Conservation (phyloP, 345 rosid genomes). For the Combretum micranthum region DNA sequence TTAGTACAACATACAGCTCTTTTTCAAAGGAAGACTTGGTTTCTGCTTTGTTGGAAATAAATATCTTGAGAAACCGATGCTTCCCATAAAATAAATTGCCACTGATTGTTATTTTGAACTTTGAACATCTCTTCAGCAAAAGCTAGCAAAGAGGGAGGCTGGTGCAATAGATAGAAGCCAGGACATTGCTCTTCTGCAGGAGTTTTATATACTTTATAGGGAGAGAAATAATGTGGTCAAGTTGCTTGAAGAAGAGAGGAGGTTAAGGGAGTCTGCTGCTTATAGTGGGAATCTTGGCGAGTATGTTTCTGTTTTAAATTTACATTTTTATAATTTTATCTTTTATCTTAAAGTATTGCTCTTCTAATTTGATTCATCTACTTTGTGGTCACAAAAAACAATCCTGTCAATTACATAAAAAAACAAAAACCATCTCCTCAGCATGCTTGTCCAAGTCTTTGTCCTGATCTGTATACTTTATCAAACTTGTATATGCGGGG, state of each 20-base stretch:
- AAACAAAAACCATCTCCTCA: too few relatives aligned
- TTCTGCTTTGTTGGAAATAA: background rate
- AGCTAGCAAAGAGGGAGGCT: constrained; percentile 84
- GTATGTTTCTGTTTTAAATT: constrained; percentile 37
- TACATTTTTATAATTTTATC: too few relatives aligned
- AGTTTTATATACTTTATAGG: constrained; percentile 78
- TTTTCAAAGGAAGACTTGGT: too few relatives aligned
- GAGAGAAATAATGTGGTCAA: constrained; percentile 69
- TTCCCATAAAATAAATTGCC: too few relatives aligned
- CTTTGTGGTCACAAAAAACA: too few relatives aligned
- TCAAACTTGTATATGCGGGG: too few relatives aligned
- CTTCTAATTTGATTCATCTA: too few relatives aligned
- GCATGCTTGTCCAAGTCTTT: too few relatives aligned
- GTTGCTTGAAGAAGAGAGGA: constrained; percentile 73
- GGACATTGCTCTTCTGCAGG: constrained; percentile 71
- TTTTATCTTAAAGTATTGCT: too few relatives aligned
- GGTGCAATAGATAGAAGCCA: constrained; percentile 86
- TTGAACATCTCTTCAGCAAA: constrained; percentile 64
- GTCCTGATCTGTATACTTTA: too few relatives aligned
- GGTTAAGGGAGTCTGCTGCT: constrained; percentile 69
- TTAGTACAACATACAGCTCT: too few relatives aligned
- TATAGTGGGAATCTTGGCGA: constrained; percentile 62
- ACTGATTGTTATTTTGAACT: background rate
- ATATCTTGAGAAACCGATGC: background rate
- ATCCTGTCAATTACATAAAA: too few relatives aligned